Evolutionary conservation across 2,329 filamentous ascomycete species (phyloP).

Genomic region (Diaporthe eres): DNA sequence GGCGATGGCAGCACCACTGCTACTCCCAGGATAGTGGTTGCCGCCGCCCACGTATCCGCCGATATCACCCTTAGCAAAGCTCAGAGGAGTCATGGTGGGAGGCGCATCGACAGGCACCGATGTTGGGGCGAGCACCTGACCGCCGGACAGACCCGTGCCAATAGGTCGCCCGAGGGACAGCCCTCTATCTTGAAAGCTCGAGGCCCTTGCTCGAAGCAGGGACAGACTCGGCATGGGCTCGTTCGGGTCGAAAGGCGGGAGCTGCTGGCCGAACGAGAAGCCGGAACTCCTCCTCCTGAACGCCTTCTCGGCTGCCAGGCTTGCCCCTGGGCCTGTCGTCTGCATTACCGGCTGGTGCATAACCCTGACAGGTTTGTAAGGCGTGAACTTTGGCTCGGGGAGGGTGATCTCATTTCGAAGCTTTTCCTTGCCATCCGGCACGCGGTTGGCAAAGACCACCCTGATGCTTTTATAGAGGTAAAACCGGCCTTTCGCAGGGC

Average conservation of each 20-base stretch:
- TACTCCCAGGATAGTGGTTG: slow-evolving; percentile 62
- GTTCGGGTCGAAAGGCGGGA: slow-evolving; percentile 16
- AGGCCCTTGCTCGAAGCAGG: slow-evolving; percentile 19
- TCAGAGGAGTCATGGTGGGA: slow-evolving; percentile 45
- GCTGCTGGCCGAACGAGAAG: slow-evolving; percentile 53
- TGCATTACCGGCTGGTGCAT: slow-evolving; percentile 57
- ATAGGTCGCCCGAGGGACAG: not conserved
- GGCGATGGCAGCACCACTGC: slow-evolving; percentile 55
- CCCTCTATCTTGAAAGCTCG: slow-evolving; percentile 32
- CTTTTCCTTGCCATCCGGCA: slow-evolving; percentile 95
- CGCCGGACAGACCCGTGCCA: slow-evolving; percentile 1
- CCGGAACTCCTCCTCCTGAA: slow-evolving; percentile 71
- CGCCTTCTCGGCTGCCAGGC: slow-evolving; percentile 71
- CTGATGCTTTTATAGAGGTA: slow-evolving; percentile 94
- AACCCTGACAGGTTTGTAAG: slow-evolving; percentile 79
- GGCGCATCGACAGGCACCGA: slow-evolving; percentile 12
- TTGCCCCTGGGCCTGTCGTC: slow-evolving; percentile 56
- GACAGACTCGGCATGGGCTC: slow-evolving; percentile 36
- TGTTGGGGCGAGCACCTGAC: not conserved
- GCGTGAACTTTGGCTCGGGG: slow-evolving; percentile 87
- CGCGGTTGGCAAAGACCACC: slow-evolving; percentile 96
- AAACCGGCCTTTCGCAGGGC: slow-evolving; percentile 83
- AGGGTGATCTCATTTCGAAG: slow-evolving; percentile 90
- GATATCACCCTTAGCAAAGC: slow-evolving; percentile 49
- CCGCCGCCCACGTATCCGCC: slow-evolving; percentile 71